Percentiles rank a stretch among this genome's conserved stretches.
Evolutionary conservation across 192 early-diverging fungal genomes (phyloP).

Genomic region (Bifiguratus adelaidae): DNA sequence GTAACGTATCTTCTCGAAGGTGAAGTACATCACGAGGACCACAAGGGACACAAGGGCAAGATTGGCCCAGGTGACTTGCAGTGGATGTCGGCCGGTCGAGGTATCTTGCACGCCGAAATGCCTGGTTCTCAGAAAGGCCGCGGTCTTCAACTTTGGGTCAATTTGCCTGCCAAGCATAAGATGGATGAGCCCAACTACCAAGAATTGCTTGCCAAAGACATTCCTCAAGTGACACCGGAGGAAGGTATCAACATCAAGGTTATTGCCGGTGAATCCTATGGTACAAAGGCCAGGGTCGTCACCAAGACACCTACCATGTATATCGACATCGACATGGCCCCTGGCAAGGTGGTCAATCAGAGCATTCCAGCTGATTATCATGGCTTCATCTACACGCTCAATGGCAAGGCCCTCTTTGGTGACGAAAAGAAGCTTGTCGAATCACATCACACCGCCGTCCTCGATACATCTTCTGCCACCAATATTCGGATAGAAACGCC

Average conservation of each 20-base stretch:
- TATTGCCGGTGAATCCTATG: constrained; percentile 77
- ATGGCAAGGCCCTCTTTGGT: constrained; percentile 40
- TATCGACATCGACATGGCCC: constrained; percentile 60
- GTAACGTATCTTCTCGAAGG: constrained; percentile 64
- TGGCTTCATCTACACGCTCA: constrained; percentile 53
- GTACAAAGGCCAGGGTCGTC: constrained; percentile 50
- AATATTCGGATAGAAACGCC: constrained; percentile 22
- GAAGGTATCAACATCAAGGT: constrained; percentile 60
- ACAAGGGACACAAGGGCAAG: constrained; percentile 56
- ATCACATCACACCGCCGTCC: constrained; percentile 32
- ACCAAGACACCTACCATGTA: constrained; percentile 76
- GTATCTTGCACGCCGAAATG: constrained; percentile 70
- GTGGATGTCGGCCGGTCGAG: constrained; percentile 72
- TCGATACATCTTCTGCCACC: constrained; percentile 21
- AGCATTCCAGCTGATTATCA: constrained; percentile 38
- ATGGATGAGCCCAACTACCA: constrained; percentile 58
- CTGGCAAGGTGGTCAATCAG: constrained; percentile 29
- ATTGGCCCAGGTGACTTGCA: constrained; percentile 56
- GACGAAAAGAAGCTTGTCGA: constrained; percentile 14
- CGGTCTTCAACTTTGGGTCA: constrained; percentile 72
- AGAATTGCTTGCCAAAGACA: constrained; percentile 50
- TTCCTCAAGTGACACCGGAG: constrained; percentile 45
- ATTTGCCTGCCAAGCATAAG: constrained; percentile 64
- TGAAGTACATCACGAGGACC: constrained; percentile 66
- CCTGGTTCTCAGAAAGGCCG: constrained; percentile 28